These are phyloP conservation scores for Vitis hybrid DNA, from an alignment of 177 flowering plant species.

Conservation along the genomic window DNA sequence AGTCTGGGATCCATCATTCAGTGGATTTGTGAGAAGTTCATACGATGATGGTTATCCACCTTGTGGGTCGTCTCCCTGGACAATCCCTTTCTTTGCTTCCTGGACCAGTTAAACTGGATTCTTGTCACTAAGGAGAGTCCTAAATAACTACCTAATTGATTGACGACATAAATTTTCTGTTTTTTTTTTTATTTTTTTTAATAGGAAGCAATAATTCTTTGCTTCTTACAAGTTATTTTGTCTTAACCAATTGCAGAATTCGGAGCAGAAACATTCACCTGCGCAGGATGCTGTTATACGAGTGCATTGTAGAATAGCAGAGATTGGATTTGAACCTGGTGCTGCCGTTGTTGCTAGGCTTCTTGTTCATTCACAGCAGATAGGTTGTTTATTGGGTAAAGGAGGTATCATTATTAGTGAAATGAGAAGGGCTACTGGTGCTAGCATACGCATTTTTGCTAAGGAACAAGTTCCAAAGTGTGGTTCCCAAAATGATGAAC, in stretches of 20 bases:
- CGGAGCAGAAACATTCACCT: constrained; percentile 46
- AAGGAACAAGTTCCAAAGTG: constrained; percentile 41
- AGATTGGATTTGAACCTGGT: constrained; percentile 46
- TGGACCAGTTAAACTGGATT: neutral
- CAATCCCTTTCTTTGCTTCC: neutral
- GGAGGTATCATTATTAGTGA: constrained; percentile 56
- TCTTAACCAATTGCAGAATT: constrained; percentile 30
- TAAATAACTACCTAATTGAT: no score
- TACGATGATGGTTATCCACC: neutral
- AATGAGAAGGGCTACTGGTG: constrained; percentile 60
- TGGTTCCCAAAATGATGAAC: constrained; percentile 42
- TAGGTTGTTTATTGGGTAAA: constrained; percentile 61
- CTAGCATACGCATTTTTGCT: constrained; percentile 46
- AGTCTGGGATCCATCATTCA: neutral
- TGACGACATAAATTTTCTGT: no score
- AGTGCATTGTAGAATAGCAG: constrained; percentile 46
- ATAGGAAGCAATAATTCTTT: neutral
- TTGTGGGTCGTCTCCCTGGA: neutral
- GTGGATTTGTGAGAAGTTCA: neutral
- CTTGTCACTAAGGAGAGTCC: no score
- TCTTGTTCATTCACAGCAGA: constrained; percentile 57
- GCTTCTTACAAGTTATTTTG: neutral
- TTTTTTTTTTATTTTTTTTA: no score
- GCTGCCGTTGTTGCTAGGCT: constrained; percentile 53
- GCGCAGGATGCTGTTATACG: constrained; percentile 64